Evolutionary conservation across 2,329 filamentous ascomycete genomes (phyloP), one percentile per base, ranked within the genome.

Genomic region (Nannizziopsis arthrosporioides): DNA sequence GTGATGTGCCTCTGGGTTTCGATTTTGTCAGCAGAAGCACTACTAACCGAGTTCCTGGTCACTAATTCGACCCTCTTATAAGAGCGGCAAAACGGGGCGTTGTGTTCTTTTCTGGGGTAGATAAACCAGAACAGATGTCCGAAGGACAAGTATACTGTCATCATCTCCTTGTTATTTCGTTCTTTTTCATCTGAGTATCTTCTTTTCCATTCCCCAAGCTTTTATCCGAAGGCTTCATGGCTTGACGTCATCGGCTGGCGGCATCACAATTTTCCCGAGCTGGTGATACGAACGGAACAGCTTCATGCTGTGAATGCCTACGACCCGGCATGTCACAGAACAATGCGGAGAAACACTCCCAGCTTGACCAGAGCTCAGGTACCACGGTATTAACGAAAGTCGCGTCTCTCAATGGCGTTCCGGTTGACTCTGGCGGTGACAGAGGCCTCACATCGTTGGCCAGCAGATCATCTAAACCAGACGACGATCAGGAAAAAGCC

Each of bases 191-290:
- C 22, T 27, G 22, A 27, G 7, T 3, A 27, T 27, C n/a, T n/a
- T 27, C 22, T 27, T 27, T 27, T 27, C 22, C n/a, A n/a, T n/a
- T n/a, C n/a, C n/a, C n/a, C n/a, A n/a, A n/a, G 22, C 22, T 27
- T 7, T 7, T 7, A 27, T 4, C 22, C n/a, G n/a, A n/a, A 27
- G 22, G 4, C 22, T 27, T 27, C 22, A 27, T 30, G 42, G 7
- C 18, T 27, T 47, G 45, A 47, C 45, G 45, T 47, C 45, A 47
- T 47, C 38, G 38, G 45, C 17, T 9, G 2, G 10, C 45, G 31
- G 37, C 30, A 30, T 36, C 36, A 40, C 44, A 14, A 36, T 47
- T 37, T 37, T 47, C 45, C 38, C n/a, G 14, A 15, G n/a, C 5
- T 10, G 37, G 36, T 36, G 27, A 41, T 38, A 41, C 27, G 27